These are phyloP conservation scores for Vigna radiata DNA, from an alignment of 306 rosid genomes.

Conservation along the genomic window DNA sequence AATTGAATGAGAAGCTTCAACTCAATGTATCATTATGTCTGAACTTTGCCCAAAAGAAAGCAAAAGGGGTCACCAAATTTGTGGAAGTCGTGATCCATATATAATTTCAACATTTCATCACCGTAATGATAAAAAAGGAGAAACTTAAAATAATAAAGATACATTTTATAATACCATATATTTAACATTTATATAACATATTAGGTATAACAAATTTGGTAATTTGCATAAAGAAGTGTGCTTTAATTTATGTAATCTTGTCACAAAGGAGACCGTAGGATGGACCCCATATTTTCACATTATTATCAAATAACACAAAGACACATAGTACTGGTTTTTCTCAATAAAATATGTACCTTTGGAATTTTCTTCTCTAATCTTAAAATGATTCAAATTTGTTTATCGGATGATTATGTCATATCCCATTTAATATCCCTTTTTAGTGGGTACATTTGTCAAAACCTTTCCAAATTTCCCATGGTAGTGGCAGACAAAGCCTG, in stretches of 20 bases:
- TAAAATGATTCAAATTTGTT: background rate
- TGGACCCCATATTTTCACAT: slow-evolving; percentile 38
- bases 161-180: background rate
- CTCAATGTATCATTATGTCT: slow-evolving; percentile 56
- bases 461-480: no score
- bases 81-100: slow-evolving; percentile 28
- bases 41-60: slow-evolving; percentile 47
- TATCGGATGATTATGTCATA: no score
- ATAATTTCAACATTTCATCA: slow-evolving; percentile 22
- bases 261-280: slow-evolving; percentile 25
- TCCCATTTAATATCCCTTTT: no score
- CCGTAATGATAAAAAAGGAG: background rate
- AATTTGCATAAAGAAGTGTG: slow-evolving; percentile 1
- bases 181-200: background rate
- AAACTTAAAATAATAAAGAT: background rate
- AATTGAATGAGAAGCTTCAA: slow-evolving; percentile 52
- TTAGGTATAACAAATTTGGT: slow-evolving; percentile 10
- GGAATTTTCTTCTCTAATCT: slow-evolving; percentile 24
- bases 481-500: no score
- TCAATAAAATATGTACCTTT: slow-evolving; percentile 32
- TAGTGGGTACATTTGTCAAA: no score
- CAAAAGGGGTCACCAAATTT: slow-evolving; percentile 35
- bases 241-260: slow-evolving; percentile 28
- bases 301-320: slow-evolving; percentile 28
- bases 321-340: background rate